Evolutionary conservation across 345 rosid genomes (phyloP), one percentile per base, ranked within the genome.

Genomic region (Anastatica hierochuntica): DNA sequence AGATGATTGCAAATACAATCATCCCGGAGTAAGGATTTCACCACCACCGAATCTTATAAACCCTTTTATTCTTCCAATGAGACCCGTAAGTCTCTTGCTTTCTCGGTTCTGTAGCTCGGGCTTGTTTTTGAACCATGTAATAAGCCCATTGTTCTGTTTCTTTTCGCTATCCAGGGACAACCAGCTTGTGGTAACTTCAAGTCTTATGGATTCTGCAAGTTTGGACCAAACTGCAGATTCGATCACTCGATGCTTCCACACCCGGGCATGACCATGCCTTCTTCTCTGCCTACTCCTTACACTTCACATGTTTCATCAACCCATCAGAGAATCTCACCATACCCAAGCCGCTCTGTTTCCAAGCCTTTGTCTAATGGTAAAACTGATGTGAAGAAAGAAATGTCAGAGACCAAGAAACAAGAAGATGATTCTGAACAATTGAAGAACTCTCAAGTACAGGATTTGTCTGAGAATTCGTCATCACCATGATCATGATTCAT

Each of bases 1-100:
- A 69, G 62, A 76, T 30, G 82, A 80, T 43, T 82, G 95, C 85
- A 82, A 80, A 80, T 85, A 76, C 72, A 81, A 72, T 69, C 95
- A 83, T 72, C 88, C 83, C 2, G 73, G 69, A 44, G 85, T 77
- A 62, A 77, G 72, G 69, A 64, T 74, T 8, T 29, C 33, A 49
- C 43, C 68, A 24, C 64, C 69, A 30, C 62, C 69, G 14, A 77
- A 24, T 66, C 44, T 39, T 30, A 12, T 72, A 11, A 76, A 74
- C 44, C 70, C 80, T 5, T 53, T 74, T 27, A 76, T 76, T 17
- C 95, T 85, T 43, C 85, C 90, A 29, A 74, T 67, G 1, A 77
- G 88, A 69, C 88, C 83, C 56, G 95, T 85, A 77, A 80, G 90
- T 40, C 66, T 33, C 42, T 36, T 30, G 24, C 13, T 58, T 46